Base-by-base conservation (phyloP, 1,139 yeast species). In the Debaryomycetaceae sp. region DNA sequence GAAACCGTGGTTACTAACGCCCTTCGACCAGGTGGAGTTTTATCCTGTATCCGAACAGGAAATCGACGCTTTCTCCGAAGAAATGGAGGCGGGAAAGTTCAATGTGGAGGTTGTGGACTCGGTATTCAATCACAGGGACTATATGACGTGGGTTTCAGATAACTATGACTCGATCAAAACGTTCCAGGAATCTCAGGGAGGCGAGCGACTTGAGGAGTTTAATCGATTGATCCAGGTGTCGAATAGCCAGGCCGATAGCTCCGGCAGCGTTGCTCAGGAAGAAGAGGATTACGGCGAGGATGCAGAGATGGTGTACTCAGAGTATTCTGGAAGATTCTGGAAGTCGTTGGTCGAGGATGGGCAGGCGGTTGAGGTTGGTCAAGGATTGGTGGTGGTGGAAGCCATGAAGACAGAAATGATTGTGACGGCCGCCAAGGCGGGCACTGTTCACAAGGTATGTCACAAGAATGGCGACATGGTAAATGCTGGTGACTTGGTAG, bases 341-440 rank as follows among this genome's bases (percentile, higher is more conserved):
- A 90, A 90, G 56, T 73, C 92, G 3, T 62, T 86, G 41, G 93
- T 80, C 21, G 59, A 66, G 31, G 87, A 71, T 26, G 96, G 95
- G n/a, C 92, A 81, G 41, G 55, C 41, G 14, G 93, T 90, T 20
- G 60, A 62, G 30, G 68, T 61, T 33, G 93, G 87, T 22, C 90
- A 83, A 44, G 86, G 86, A 4, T 63, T 90, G 38, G 71, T 90
- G 37, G 85, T 90, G 30, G 83, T 90, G 34, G 97, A 90, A 54
- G 97, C 97, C 31, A 90, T 90, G 97, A 90, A 90, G 64, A 90
- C 98, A 1, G 98, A 90, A 54, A 86, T 90, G 95, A 72, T 76
- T 29, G 93, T 87, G 25, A 63, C 58, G 34, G 75, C 96, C 13
- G 69, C 94, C 3, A 66, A 55, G 30, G 63, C 58, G 7, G 97